These are phyloP conservation scores for Chlamydomonas sphaeroides DNA, from an alignment of 139 green algal genomes.

Conservation along the genomic window DNA sequence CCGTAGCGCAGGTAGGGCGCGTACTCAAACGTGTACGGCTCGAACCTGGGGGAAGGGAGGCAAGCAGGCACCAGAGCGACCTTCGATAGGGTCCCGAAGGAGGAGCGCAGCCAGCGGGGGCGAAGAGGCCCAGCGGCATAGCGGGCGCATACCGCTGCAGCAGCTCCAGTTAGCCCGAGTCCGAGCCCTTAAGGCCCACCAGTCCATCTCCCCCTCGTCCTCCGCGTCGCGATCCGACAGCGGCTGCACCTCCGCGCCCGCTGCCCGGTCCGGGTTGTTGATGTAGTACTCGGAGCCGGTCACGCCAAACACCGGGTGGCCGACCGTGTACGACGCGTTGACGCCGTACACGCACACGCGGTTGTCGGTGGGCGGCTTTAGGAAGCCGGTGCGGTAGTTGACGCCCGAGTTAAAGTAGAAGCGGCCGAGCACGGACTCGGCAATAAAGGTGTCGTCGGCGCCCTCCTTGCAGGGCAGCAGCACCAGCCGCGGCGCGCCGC, in stretches of 20 bases:
- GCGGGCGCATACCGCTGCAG: no score
- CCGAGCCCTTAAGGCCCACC: no score
- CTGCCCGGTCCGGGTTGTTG: neutral
- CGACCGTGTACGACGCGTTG: slow-evolving; percentile 30
- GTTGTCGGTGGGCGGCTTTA: neutral
- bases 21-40: slow-evolving; percentile 14
- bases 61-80: no score
- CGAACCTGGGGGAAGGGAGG: no score
- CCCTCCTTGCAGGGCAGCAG: neutral
- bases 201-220: neutral
- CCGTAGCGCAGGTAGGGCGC: slow-evolving; percentile 30
- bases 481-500: neutral
- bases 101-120: no score
- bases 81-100: no score
- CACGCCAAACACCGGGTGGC: slow-evolving; percentile 18
- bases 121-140: no score
- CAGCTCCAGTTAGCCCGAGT: no score
- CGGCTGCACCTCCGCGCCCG: neutral
- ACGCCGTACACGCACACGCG: slow-evolving; percentile 12
- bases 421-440: neutral
- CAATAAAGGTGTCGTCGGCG: neutral
- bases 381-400: slow-evolving; percentile 20
- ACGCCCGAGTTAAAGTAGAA: slow-evolving; percentile 5
- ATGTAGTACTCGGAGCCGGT: neutral
- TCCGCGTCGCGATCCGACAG: neutral